A percentile compares a stretch with the other conserved stretches of the same genome.
Conservation (phyloP, 495 filamentous ascomycete species). For the Daldinia grandis region DNA sequence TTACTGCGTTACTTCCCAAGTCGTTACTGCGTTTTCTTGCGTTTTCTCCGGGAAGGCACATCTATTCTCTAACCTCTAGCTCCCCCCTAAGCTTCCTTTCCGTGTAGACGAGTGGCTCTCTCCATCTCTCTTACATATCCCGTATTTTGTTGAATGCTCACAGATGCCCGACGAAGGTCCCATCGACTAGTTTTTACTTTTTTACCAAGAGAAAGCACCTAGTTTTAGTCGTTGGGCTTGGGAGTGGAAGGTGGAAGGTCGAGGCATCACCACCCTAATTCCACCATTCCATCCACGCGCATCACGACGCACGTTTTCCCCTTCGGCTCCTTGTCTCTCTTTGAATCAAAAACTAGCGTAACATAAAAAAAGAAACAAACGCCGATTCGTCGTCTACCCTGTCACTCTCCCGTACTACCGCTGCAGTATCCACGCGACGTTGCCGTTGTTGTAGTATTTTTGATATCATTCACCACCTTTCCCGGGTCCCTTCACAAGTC, state of each 20-base stretch:
- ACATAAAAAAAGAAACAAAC: slow-evolving; percentile 19
- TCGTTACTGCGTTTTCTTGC: neutral
- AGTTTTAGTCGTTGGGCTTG: slow-evolving; percentile 29
- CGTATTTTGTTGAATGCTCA: slow-evolving; percentile 6
- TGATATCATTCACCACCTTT: slow-evolving; percentile 28
- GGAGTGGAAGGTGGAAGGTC: slow-evolving; percentile 2
- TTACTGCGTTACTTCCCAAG: slow-evolving; percentile 2
- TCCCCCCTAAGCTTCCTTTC: neutral
- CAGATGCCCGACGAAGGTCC: slow-evolving; percentile 23
- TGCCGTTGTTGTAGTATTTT: slow-evolving; percentile 16
- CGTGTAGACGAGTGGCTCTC: neutral
- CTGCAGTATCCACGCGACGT: slow-evolving; percentile 29
- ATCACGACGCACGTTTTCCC: slow-evolving; percentile 32
- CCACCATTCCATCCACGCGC: slow-evolving; percentile 39
- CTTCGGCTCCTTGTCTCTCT: slow-evolving; percentile 29
- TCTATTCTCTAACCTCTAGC: neutral
- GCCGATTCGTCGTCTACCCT: slow-evolving; percentile 37
- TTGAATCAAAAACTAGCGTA: slow-evolving; percentile 35
- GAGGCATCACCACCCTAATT: slow-evolving; percentile 12
- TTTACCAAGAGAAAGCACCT: neutral
- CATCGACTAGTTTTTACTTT: slow-evolving; percentile 14
- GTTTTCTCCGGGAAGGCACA: neutral
- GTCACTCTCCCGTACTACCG: slow-evolving; percentile 26
- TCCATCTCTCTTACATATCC: neutral
- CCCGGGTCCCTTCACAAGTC: slow-evolving; percentile 19